These are phyloP conservation scores for Exobasidium cylindrosporum DNA, from an alignment of 1,284 basidiomycete genomes.

Conservation along the genomic window DNA sequence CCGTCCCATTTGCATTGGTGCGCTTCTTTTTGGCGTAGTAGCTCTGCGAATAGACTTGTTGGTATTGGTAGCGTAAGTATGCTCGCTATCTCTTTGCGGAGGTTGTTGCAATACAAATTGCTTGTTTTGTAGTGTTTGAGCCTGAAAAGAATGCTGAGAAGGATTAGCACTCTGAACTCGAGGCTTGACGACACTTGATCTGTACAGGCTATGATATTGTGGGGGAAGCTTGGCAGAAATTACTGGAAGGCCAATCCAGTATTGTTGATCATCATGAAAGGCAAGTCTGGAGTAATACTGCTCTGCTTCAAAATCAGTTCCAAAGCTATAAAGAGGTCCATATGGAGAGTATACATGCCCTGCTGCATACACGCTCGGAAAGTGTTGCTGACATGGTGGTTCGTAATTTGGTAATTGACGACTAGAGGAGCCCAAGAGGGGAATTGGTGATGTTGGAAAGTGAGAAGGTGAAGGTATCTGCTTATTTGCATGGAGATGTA, in stretches of 20 bases:
- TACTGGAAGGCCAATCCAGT: not conserved
- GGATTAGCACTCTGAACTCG: not conserved
- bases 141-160: not conserved
- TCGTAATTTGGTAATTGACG: not conserved
- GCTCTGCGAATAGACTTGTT: not conserved
- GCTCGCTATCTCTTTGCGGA: not conserved
- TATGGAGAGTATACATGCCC: not conserved
- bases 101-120: not conserved
- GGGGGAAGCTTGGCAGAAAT: not conserved
- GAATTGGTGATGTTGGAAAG: not conserved
- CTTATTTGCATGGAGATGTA: too few relatives aligned
- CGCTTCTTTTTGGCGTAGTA: too few relatives aligned
- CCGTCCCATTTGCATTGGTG: not conserved
- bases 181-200: not conserved
- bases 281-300: not conserved
- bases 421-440: not conserved
- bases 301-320: not conserved
- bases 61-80: not conserved
- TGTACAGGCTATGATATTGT: constrained; percentile 4
- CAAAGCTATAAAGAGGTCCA: not conserved
- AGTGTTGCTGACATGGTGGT: not conserved
- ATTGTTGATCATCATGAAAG: not conserved
- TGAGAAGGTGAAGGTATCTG: not conserved
- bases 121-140: not conserved
- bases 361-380: not conserved